Base-by-base conservation (phyloP, 2,329 filamentous ascomycete genomes). In the Nigrospora sphaerica region DNA sequence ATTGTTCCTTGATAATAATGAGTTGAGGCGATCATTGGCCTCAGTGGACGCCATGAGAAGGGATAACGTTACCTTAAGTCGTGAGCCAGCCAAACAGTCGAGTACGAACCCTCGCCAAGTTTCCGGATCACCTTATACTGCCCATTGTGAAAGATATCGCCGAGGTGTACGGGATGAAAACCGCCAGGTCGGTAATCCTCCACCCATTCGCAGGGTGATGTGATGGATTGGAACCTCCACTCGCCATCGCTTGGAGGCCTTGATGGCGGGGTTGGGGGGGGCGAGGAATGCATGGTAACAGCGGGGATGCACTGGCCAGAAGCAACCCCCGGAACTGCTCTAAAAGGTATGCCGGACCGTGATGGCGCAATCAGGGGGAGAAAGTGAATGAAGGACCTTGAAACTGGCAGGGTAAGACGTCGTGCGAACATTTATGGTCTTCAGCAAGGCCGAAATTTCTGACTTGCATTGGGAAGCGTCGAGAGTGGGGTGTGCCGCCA, bases 81-180 rank as follows among this genome's bases (percentile, higher is more conserved):
- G 33, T 42, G 54, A 3, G 53, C 57, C 44, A 61, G 47, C 58
- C 61, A 63, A 4, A 57, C 54, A 3, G 59, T 62, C 31, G 58
- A 59, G 38, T 49, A 59, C 23, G 45, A 45, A 28, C 60, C 57
- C 2, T 58, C 40, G 16, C 60, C 60, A 10, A 64, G 51, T 46
- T 62, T 64, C 12, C 51, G 44, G 18, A 63, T 45, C 36, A 62
- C 50, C 43, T 56, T 54, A 49, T 62, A 62, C 39, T 57, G 51
- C 18, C 51, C 47, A 46, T 58, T 42, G 17, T 59, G 23, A 31
- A 62, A 57, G 7, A 49, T 28, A 31, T 62, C 58, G 13, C 57
- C 59, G 6, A 62, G 39, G 42, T 51, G 46, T 6, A 60, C 50
- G 4, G 59, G 60, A 47, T 62, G 60, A 41, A 54, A 58, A 39